Base-by-base conservation (phyloP, 257 asterid genomes). In the Scutellaria galericulata region DNA sequence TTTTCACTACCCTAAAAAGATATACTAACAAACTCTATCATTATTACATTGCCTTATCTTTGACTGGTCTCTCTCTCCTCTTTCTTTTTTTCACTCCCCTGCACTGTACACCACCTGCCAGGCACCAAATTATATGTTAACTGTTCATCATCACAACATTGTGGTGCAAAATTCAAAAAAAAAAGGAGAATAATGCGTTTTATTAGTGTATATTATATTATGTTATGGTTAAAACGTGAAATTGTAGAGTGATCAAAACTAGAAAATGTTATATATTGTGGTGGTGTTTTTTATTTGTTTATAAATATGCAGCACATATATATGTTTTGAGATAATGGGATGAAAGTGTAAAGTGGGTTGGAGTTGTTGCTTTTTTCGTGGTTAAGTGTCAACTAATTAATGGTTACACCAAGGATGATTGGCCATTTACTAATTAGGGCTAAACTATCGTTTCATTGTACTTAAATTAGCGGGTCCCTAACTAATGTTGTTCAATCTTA, bases 31-130 rank as follows among this genome's bases (percentile, higher is more conserved):
- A 74, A 72, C 76, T 64, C 65, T 80, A 55, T 80, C 79, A 83
- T 86, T 78, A 83, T 86, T 77, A 67, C 88, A 77, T 22, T 14
- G 53, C 86, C 83, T 81, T 80, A 77, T 86, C 91, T 83, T 86
- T 86, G 88, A 86, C 91, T 75, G 88, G 61, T 83, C 85, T 73
- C 71, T 70, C 52, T 63, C 67, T 7, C 7, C 51, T 12, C 47
- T 11, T n/a, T 53, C 37, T 31, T 31, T 31, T 27, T 9, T n/a
- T 35, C 37, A 42, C 24, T 6, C 12, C 11, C 31, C 12, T 44
- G 2, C 53, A 46, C 70, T 65, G 52, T 35, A 73, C 66, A 45
- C 47, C 73, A 70, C 11, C 31, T 77, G 72, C 31, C 70, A 68
- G 27, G 71, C 72, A 62, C 72, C 66, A 52, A 41, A 51, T 60